phyloP scores from a whole-genome alignment of 306 rosid genomes.

The Alnus glutinosa region DNA sequence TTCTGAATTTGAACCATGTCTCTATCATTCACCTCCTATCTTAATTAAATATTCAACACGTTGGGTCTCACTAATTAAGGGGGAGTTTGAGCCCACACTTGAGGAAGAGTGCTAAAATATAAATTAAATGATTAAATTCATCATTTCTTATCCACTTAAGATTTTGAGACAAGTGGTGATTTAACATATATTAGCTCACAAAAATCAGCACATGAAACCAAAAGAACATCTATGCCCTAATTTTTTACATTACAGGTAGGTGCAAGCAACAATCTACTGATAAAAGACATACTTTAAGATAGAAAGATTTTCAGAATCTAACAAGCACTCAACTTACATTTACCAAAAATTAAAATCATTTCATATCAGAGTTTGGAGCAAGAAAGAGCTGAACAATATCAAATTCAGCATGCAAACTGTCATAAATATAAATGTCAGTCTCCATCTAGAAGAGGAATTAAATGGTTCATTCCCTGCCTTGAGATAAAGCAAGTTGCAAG shows the following conservation, averaged over 20 bases:
- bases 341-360: neutral
- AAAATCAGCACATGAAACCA: conserved; percentile 16
- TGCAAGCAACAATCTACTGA: conserved; percentile 12
- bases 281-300: neutral
- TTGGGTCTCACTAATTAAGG: too few species aligned
- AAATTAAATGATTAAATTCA: too few species aligned
- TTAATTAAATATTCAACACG: too few species aligned
- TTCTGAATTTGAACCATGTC: too few species aligned
- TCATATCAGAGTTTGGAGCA: neutral
- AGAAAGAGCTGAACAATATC: neutral
- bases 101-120: too few species aligned
- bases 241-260: conserved; percentile 10
- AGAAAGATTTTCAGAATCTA: neutral
- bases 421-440: neutral
- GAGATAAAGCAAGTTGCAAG: neutral
- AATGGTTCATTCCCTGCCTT: neutral
- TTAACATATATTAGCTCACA: neutral
- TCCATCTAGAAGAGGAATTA: neutral
- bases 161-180: too few species aligned
- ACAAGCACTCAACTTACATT: conserved; percentile 7
- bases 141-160: too few species aligned
- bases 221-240: conserved; percentile 6
- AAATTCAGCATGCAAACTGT: neutral
- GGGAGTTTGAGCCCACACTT: too few species aligned
- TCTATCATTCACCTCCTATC: too few species aligned